Base-by-base conservation (phyloP, 352 stramenopile species). In the Phytophthora pisi region DNA sequence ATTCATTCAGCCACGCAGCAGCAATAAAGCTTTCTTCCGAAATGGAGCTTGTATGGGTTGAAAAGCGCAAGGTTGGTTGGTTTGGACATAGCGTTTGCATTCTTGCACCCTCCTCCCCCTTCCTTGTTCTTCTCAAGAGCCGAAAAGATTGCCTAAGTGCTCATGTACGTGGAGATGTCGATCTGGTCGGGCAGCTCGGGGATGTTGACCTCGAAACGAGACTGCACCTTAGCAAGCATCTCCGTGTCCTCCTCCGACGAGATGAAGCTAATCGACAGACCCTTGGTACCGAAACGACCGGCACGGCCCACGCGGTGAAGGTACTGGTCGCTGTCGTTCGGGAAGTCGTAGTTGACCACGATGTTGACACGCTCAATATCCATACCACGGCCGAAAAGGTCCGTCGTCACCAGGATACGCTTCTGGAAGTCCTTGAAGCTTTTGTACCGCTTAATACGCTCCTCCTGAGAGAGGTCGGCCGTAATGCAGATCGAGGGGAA, bases 321-420 rank as follows among this genome's bases (percentile, higher is more conserved):
- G 84, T 99, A 99, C 79, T 99, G 95, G 86, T 99, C 98, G 45
- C 87, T 92, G 77, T 96, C 91, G 63, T 97, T 97, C 60, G 98
- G 97, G 86, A 99, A 99, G 79, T 99, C 98, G 82, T 99, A 99
- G 92, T 99, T 99, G 75, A 99, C 98, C 43, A 99, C 98, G 68
- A 99, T 98, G 88, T 99, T 99, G 52, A 99, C 98, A 77, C 97
- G 96, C 86, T 99, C 97, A 79, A 99, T 99, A 93, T 99, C 98
- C 87, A 99, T 99, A 72, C 98, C 98, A 86, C 98, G 97, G 53
- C 98, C 98, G 75, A 99, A 99, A 62, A 99, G 86, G 81, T 99
- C 97, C 64, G 98, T 99, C 51, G 98, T 98, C 40, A 99, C 97
- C 51, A 99, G 86, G 75, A 99, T 99, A 78, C 98, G 97, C 75